Conservation (phyloP, 208 protist genomes). For the Blechomonas ayalai region DNA sequence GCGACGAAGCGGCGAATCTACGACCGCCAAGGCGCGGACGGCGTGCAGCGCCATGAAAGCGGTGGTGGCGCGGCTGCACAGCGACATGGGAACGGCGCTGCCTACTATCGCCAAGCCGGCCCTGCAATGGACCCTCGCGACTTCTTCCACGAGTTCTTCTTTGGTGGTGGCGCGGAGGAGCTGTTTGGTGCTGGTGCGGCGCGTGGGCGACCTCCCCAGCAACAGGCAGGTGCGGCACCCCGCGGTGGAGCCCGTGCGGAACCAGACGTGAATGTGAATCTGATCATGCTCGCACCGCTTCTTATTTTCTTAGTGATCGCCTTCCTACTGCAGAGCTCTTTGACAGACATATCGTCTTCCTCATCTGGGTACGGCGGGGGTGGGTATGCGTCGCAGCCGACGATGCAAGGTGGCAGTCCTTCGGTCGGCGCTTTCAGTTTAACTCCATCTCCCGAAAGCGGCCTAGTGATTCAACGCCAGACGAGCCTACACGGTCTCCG, state of each 20-base stretch:
- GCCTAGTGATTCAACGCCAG: slow-evolving; percentile 33
- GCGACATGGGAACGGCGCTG: slow-evolving; percentile 12
- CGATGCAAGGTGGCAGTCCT: background rate
- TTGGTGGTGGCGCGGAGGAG: background rate
- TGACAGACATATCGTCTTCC: slow-evolving; percentile 34
- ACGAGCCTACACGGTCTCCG: slow-evolving; percentile 50
- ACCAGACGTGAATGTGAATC: slow-evolving; percentile 24
- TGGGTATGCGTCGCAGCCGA: background rate
- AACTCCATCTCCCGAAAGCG: slow-evolving; percentile 37
- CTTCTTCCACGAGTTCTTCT: slow-evolving; percentile 79
- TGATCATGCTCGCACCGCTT: slow-evolving; percentile 62
- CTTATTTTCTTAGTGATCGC: slow-evolving; percentile 67
- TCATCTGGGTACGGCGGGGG: slow-evolving; percentile 11
- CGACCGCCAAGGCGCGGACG: slow-evolving; percentile 66
- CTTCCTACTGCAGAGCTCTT: slow-evolving; percentile 57
- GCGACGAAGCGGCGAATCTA: slow-evolving; percentile 75
- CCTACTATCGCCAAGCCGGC: slow-evolving; percentile 3
- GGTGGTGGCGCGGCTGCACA: slow-evolving; percentile 6
- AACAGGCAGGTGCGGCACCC: background rate
- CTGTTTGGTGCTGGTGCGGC: slow-evolving; percentile 3
- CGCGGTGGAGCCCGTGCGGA: slow-evolving; percentile 1
- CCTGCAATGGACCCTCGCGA: slow-evolving; percentile 17
- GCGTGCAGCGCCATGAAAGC: slow-evolving; percentile 80
- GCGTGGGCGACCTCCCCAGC: slow-evolving; percentile 8
- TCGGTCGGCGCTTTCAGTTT: slow-evolving; percentile 41